Evolutionary conservation across 495 filamentous ascomycete genomes (phyloP).

Genomic region (Neurospora sp.): DNA sequence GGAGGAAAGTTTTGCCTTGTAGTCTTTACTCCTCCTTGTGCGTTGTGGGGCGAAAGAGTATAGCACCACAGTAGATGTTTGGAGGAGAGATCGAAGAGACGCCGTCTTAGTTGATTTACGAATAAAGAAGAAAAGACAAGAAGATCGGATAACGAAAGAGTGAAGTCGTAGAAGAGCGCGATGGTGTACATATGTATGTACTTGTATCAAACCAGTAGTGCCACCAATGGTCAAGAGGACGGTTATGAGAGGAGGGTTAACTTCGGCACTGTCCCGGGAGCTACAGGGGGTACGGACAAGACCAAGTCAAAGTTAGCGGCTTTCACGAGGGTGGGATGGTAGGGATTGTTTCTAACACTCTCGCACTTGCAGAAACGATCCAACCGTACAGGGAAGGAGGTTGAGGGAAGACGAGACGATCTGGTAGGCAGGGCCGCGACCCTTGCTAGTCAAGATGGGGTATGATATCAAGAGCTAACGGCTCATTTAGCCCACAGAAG

Average conservation of each 20-base stretch:
- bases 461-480: constrained; percentile 10
- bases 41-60: neutral
- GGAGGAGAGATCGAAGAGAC: neutral
- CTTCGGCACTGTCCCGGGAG: constrained; percentile 38
- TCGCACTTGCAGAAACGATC: constrained; percentile 38
- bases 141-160: constrained; percentile 31
- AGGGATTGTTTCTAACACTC: constrained; percentile 30
- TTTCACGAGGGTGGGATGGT: constrained; percentile 30
- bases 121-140: constrained; percentile 13
- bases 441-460: constrained; percentile 25
- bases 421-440: constrained; percentile 25
- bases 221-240: constrained; percentile 32
- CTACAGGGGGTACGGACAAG: constrained; percentile 29
- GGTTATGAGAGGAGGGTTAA: constrained; percentile 32
- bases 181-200: constrained; percentile 33
- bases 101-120: neutral
- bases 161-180: constrained; percentile 20
- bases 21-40: neutral
- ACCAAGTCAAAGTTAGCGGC: constrained; percentile 34
- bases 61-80: neutral
- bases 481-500: constrained; percentile 1
- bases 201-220: constrained; percentile 39
- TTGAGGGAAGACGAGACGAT: constrained; percentile 35
- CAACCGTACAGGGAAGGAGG: constrained; percentile 47
- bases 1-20: neutral